Evolutionary conservation across 306 rosid genomes (phyloP), one percentile per base, ranked within the genome.

Genomic region (Cicer chorassanicum): DNA sequence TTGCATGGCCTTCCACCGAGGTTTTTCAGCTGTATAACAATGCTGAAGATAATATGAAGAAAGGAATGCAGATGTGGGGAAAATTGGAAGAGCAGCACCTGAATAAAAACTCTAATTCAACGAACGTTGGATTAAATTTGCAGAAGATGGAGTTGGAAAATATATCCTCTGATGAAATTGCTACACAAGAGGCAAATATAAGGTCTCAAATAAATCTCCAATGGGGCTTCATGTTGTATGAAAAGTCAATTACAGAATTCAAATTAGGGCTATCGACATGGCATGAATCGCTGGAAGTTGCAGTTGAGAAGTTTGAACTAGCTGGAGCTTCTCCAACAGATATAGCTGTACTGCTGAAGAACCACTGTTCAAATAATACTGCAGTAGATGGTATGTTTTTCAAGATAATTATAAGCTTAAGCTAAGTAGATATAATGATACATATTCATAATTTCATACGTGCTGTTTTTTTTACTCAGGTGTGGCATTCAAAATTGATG

Each of bases 151-250:
- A 84, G 21, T 82, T 83, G 80, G 74, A 77, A 68, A 86, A 79
- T 19, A 54, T 86, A 42, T 83, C 93, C 48, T 74, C 48, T 41
- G 78, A 83, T 72, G 93, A 93, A 82, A 80, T 85, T 76, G 84
- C 85, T 51, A 82, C 82, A 15, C 94, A 80, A 75, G 86, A 81
- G 63, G 83, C 80, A 80, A 85, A 72, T 65, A 84, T 89, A 92
- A 89, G 89, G 75, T 91, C 94, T 69, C 94, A 86, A 77, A 89
- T 91, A 68, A 88, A 89, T 80, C 84, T 89, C 81, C 72, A 87
- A 42, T 93, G 97, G 97, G 98, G 96, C 16, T 87, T 90, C 50
- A 87, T 93, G 92, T 86, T 93, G 5, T 93, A 89, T 29, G 97
- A 93, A 78, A 93, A 91, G 65, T 93, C 98, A 0, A 83, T 87